phyloP scores from a whole-genome alignment of 768 basidiomycete species.

The Termitomyces eurrhizus region DNA sequence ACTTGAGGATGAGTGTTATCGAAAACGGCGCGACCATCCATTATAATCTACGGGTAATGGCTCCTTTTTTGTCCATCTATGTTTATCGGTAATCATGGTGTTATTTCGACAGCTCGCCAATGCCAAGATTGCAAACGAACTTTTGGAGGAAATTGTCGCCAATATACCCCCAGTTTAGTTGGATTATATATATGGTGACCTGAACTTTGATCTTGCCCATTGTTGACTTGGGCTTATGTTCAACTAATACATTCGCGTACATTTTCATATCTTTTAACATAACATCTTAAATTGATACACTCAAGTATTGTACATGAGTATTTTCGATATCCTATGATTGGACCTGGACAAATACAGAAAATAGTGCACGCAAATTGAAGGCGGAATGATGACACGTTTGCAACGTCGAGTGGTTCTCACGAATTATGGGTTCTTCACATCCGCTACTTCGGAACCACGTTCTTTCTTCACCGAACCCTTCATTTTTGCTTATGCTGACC shows the following conservation, averaged over 20 bases:
- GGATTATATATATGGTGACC: neutral
- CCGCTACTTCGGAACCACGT: slow-evolving; percentile 4
- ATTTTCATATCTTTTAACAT: slow-evolving; percentile 2
- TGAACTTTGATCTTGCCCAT: neutral
- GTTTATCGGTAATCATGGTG: slow-evolving; percentile 2
- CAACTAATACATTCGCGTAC: slow-evolving; percentile 13
- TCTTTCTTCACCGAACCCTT: slow-evolving; percentile 6
- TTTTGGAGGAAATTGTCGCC: slow-evolving; percentile 53
- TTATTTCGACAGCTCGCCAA: slow-evolving; percentile 47
- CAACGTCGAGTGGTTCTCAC: slow-evolving; percentile 13
- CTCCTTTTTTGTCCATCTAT: slow-evolving; percentile 3
- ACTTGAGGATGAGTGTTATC: slow-evolving; percentile 71
- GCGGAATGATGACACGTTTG: slow-evolving; percentile 7
- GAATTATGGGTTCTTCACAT: slow-evolving; percentile 5
- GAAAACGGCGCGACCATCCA: slow-evolving; percentile 58
- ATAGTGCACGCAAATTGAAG: neutral
- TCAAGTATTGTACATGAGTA: slow-evolving; percentile 6
- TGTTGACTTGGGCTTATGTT: slow-evolving; percentile 9
- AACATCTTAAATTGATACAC: neutral
- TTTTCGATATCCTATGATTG: slow-evolving; percentile 5
- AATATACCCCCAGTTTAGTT: slow-evolving; percentile 38
- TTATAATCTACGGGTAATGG: slow-evolving; percentile 70
- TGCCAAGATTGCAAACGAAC: slow-evolving; percentile 67
- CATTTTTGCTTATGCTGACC: slow-evolving; percentile 13
- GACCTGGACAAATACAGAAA: neutral